Evolutionary conservation across 495 filamentous ascomycete species (phyloP), one percentile per base, ranked within the genome.

Genomic region (Bathelium albidoporum): DNA sequence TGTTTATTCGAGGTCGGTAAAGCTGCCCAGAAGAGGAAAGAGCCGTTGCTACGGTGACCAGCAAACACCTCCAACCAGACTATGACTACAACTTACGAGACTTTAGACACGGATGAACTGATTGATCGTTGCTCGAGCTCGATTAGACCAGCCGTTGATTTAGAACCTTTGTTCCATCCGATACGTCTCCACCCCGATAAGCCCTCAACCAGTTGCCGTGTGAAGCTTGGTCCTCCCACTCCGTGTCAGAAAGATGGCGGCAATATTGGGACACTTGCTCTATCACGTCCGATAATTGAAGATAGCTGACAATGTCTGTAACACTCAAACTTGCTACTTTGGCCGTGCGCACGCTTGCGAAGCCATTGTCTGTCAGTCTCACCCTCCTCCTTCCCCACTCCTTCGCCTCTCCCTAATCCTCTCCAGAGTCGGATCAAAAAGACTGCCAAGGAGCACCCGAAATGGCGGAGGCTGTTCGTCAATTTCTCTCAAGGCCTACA

Each of bases 361-460:
- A 90, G 68, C 87, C 87, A 1, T 83, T 90, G 64, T 87, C 84
- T 59, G 87, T 89, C 78, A 60, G 83, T 72, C 31, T 28, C 16
- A 58, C 34, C 43, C 45, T 77, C 29, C 29, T 14, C 32, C 39
- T 77, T 32, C 29, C 14, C 32, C 39, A 43, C 32, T 41, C 34
- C 52, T 44, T 63, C 58, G 43, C 44, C 58, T 31, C 53, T 44
- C 44, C 31, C 52, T 59, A 12, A 55, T 59, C 28, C 62, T 44
- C 53, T 22, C 3, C 73, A 98, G 94, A 96, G 90, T 73, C 85
- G 83, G 73, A 95, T 99, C 77, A 97, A 96, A 76, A 81, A 80
- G 28, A 92, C 97, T 80, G 95, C 94, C 18, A 89, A 89, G 68
- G 95, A 99, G 71, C 95, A 97, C 78, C 89, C 91, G 55, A 80